Evolutionary conservation across 305 asterid species (phyloP), one percentile per base, ranked within the genome.

Genomic region (Euphrasia arctica): DNA sequence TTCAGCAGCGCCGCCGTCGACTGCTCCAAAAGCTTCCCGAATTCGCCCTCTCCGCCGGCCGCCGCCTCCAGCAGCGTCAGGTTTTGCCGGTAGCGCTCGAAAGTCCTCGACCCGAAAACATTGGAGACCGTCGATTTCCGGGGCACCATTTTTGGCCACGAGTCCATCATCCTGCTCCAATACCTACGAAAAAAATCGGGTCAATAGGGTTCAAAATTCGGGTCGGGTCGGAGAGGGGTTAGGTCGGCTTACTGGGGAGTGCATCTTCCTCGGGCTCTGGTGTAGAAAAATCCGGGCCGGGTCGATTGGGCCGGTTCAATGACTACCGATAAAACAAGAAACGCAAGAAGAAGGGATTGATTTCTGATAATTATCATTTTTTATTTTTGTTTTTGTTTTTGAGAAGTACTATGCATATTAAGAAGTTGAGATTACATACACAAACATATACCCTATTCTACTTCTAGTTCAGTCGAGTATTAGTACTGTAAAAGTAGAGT

Each of bases 121-220:
- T 83, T 90, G 0, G 87, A 77, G 42, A 90, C 87, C 49, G 92
- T 82, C 6, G 97, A 88, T 64, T 51, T 72, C 62, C 77, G 82
- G 0, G 93, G 96, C 1, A 82, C 95, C 95, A 90, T 90, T 65
- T 66, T 90, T 50, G 97, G 96, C 97, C 97, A 90, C 9, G 88
- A 55, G 64, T 84, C 96, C 9, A 70, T 65, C 80, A 87, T 73
- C 78, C 95, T 83, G 74, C 95, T 88, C 96, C 97, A 90, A 18
- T 88, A 88, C 79, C 95, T 87, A 71, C 39, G 41, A 27, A 57
- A 59, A 1, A 62, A 28, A 31, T 36, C 27, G 65, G 51, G 39
- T 48, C 25, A 48, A 3, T 14, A 51, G 18, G 42, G 9, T 32
- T 69, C 62, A 7, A 61, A 48, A 63, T 50, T 68, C 54, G 68